Evolutionary conservation across 2,329 filamentous ascomycete species (phyloP).

Genomic region (Albifimbria verrucaria): DNA sequence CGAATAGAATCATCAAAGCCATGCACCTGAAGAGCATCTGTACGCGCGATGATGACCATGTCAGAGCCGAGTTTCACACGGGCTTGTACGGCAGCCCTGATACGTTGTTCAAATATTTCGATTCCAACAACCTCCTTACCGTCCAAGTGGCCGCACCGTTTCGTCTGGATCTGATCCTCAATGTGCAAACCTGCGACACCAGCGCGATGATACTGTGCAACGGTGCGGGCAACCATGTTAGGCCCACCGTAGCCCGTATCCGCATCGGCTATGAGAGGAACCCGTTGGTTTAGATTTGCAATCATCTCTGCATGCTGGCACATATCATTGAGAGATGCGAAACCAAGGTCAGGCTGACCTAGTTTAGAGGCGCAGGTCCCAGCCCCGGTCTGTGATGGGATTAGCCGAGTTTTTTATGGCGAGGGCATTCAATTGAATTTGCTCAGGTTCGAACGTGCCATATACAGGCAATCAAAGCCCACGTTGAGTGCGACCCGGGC

Average conservation of each 20-base stretch:
- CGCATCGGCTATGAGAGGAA: constrained; percentile 60
- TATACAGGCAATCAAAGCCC: constrained; percentile 65
- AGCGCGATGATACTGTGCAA: constrained; percentile 47
- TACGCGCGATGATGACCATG: constrained; percentile 63
- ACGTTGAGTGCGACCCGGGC: constrained; percentile 59
- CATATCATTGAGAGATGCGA: constrained; percentile 63
- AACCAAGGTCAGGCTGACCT: constrained; percentile 60
- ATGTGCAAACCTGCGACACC: constrained; percentile 60
- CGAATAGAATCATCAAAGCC: constrained; percentile 55
- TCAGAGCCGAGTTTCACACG: constrained; percentile 46
- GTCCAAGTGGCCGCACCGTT: constrained; percentile 62
- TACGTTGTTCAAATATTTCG: constrained; percentile 50
- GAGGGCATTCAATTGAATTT: background rate
- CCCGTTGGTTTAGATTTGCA: constrained; percentile 50
- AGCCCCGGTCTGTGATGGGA: constrained; percentile 50
- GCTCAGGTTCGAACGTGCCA: constrained; percentile 42
- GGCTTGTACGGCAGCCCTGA: constrained; percentile 52
- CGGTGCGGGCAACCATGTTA: constrained; percentile 50
- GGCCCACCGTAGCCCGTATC: constrained; percentile 57
- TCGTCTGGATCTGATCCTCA: constrained; percentile 61
- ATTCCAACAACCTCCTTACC: constrained; percentile 57
- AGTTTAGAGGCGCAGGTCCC: constrained; percentile 59
- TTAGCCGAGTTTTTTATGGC: background rate
- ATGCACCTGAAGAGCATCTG: constrained; percentile 54
- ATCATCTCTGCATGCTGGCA: constrained; percentile 62